Evolutionary conservation across 164 flowering plant species (phyloP).

Genomic region (Stephania japonica): DNA sequence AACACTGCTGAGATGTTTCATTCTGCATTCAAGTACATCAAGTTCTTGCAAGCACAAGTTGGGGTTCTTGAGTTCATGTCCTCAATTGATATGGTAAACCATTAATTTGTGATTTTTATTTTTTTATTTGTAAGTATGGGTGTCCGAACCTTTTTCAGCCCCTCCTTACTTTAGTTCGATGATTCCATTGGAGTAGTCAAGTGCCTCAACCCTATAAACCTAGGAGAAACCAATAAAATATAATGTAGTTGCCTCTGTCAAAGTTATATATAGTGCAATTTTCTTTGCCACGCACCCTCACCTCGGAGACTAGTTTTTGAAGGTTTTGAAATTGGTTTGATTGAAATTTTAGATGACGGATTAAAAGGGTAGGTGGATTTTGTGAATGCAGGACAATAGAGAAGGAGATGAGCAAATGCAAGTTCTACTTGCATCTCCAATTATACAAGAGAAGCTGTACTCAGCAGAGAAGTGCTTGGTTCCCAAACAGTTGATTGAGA

Average conservation of each 20-base stretch:
- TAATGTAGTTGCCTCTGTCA: no score
- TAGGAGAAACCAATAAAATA: no score
- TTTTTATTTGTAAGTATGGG: background rate
- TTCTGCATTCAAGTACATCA: slow-evolving; percentile 67
- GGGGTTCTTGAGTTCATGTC: slow-evolving; percentile 41
- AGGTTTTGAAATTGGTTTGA: background rate
- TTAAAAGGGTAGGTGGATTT: background rate
- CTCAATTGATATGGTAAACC: slow-evolving; percentile 9
- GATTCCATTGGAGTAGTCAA: no score
- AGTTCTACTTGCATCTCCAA: slow-evolving; percentile 30
- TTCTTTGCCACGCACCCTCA: background rate
- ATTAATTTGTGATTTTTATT: background rate
- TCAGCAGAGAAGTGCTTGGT: slow-evolving; percentile 52
- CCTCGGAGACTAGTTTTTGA: background rate
- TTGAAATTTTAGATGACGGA: no score
- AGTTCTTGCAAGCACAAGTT: slow-evolving; percentile 70
- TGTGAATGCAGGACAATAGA: background rate
- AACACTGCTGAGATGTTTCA: slow-evolving; percentile 91
- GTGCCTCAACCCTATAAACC: no score
- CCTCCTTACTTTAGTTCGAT: no score
- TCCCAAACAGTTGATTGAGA: slow-evolving; percentile 25
- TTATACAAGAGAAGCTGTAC: slow-evolving; percentile 58
- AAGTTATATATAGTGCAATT: no score
- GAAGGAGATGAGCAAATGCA: background rate
- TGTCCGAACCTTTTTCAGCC: no score